A percentile compares a stretch with the other conserved stretches of the same genome.
Conservation (phyloP, 805 yeast genomes). For the Kodamaea nitidulidarum region DNA sequence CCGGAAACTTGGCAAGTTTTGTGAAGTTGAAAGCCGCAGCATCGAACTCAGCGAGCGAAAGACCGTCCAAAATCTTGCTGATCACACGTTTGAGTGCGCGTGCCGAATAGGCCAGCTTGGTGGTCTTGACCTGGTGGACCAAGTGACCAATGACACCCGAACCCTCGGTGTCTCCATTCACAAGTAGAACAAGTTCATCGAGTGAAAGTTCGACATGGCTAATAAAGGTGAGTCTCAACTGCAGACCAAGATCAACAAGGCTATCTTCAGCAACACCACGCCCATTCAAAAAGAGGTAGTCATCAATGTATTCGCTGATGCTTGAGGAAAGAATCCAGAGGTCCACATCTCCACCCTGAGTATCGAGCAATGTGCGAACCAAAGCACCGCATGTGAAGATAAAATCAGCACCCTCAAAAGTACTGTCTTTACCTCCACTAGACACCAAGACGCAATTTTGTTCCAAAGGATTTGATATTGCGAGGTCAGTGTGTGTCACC, state of each 20-base stretch:
- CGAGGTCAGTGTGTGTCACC: constrained; percentile 28
- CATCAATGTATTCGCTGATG: constrained; percentile 20
- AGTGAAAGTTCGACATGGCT: neutral
- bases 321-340: constrained; percentile 7
- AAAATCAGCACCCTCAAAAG: constrained; percentile 1
- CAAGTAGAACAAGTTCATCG: neutral
- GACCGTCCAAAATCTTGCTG: constrained; percentile 12
- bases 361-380: constrained; percentile 7
- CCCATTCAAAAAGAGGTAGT: constrained; percentile 16
- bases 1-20: constrained; percentile 26
- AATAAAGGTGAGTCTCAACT: neutral
- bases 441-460: constrained; percentile 33
- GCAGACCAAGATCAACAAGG: constrained; percentile 1
- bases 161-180: neutral
- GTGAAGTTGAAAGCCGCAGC: constrained; percentile 25
- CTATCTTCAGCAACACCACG: neutral
- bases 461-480: constrained; percentile 47
- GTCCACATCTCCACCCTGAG: neutral
- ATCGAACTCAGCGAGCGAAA: constrained; percentile 17
- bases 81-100: constrained; percentile 10
- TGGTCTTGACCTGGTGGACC: neutral
- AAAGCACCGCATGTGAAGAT: constrained; percentile 14
- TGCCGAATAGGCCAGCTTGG: constrained; percentile 8
- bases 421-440: neutral
- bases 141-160: neutral